Evolutionary conservation across 1,284 basidiomycete species (phyloP).

Genomic region (Volvariella volvacea): DNA sequence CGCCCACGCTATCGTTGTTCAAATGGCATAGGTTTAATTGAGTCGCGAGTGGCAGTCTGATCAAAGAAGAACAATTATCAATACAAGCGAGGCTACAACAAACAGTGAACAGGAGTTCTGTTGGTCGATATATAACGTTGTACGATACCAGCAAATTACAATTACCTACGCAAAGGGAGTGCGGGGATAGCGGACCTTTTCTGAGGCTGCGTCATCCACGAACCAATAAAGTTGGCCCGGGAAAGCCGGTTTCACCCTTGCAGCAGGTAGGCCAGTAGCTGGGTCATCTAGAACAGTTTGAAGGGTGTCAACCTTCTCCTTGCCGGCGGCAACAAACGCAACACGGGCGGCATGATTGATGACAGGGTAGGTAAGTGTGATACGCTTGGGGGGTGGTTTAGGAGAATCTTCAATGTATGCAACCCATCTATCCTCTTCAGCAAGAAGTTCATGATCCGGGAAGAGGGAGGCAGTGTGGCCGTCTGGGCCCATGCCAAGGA

Average conservation of each 20-base stretch:
- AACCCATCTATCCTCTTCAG: constrained; percentile 89
- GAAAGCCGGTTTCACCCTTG: constrained; percentile 71
- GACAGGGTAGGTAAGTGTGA: constrained; percentile 89
- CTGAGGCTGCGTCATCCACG: constrained; percentile 75
- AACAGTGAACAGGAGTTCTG: too few species aligned
- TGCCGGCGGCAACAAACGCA: constrained; percentile 85
- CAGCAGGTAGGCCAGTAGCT: constrained; percentile 77
- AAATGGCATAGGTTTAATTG: too few species aligned
- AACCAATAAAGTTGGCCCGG: constrained; percentile 93
- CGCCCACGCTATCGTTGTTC: too few species aligned
- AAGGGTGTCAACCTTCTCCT: constrained; percentile 79
- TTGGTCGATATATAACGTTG: too few species aligned
- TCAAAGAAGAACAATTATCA: too few species aligned
- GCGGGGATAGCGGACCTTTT: constrained; percentile 51
- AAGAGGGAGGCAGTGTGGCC: constrained; percentile 97
- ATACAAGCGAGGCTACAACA: too few species aligned
- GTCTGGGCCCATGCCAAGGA: constrained; percentile 91
- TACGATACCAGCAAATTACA: too few species aligned
- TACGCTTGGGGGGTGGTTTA: constrained; percentile 86
- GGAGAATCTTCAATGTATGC: constrained; percentile 91
- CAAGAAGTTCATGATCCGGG: constrained; percentile 82
- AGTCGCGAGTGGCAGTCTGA: too few species aligned
- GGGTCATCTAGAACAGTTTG: constrained; percentile 74
- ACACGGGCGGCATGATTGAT: constrained; percentile 87
- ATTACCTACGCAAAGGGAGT: constrained; percentile 37